Percentiles rank a stretch among this genome's conserved stretches.
Conservation (phyloP, 2,329 filamentous ascomycete genomes). For the Aspergillus niger region DNA sequence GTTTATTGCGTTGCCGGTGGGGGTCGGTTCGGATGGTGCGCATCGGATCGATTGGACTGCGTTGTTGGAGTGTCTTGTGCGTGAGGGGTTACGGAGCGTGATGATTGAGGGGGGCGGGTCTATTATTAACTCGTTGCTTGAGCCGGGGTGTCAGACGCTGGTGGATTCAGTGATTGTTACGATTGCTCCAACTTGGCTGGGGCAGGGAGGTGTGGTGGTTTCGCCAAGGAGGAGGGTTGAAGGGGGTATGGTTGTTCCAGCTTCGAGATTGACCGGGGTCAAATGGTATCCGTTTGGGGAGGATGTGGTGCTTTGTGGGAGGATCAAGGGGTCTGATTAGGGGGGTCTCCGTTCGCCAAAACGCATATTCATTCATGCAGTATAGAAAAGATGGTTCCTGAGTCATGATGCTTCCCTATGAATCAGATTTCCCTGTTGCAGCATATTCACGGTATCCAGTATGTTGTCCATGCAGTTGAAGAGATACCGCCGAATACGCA, state of each 20-base stretch:
- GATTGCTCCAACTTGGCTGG: conserved; percentile 84
- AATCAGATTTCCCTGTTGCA: too few species aligned
- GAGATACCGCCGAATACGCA: too few species aligned
- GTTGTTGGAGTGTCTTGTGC: conserved; percentile 58
- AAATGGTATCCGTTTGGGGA: conserved; percentile 76
- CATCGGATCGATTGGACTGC: conserved; percentile 57
- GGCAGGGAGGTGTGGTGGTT: conserved; percentile 76
- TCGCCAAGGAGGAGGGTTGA: conserved; percentile 62
- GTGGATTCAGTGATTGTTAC: conserved; percentile 81
- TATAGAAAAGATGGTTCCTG: too few species aligned
- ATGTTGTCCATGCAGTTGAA: too few species aligned
- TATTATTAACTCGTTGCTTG: conserved; percentile 78
- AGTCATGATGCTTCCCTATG: too few species aligned
- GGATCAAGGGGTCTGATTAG: conserved; percentile 34
- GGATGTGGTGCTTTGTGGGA: conserved; percentile 79
- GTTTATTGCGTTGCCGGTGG: conserved; percentile 31
- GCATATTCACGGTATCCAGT: too few species aligned
- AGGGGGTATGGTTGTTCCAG: conserved; percentile 59
- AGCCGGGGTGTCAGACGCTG: conserved; percentile 55
- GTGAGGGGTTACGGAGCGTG: conserved; percentile 67
- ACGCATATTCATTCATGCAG: too few species aligned
- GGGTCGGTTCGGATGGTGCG: conserved; percentile 13
- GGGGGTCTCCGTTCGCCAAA: not conserved
- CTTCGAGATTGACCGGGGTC: conserved; percentile 60
- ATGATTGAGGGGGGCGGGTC: conserved; percentile 88